These are phyloP conservation scores for Sarcodon aspratus DNA, from an alignment of 768 basidiomycete genomes.

Conservation along the genomic window DNA sequence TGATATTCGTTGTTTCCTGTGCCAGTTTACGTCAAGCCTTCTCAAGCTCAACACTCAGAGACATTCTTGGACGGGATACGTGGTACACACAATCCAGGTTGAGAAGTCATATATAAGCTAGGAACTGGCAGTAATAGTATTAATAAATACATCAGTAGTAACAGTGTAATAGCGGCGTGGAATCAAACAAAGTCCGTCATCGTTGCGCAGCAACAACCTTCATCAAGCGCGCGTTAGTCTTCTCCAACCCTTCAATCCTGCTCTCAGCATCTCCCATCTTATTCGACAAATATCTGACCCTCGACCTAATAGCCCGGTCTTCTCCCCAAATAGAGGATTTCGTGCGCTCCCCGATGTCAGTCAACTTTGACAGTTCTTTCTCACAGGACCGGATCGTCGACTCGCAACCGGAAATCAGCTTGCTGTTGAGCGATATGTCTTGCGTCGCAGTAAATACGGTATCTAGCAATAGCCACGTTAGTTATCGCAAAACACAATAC, in stretches of 20 bases:
- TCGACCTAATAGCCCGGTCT: constrained; percentile 37
- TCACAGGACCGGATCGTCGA: constrained; percentile 60
- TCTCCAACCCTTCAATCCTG: constrained; percentile 62
- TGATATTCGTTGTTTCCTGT: too few species aligned
- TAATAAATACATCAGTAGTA: too few species aligned
- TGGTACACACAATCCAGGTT: too few species aligned
- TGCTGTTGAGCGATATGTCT: constrained; percentile 73
- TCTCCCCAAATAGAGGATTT: constrained; percentile 32
- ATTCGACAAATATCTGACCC: constrained; percentile 56
- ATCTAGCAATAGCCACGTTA: constrained; percentile 31
- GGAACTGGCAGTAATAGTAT: too few species aligned
- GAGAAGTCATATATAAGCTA: too few species aligned
- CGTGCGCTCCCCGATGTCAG: constrained; percentile 46
- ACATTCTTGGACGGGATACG: too few species aligned
- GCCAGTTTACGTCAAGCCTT: too few species aligned
- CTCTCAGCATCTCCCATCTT: constrained; percentile 64
- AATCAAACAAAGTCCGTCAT: too few species aligned
- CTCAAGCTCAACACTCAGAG: too few species aligned
- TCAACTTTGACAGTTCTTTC: constrained; percentile 58
- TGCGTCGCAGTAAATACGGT: constrained; percentile 69
- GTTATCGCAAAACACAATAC: background rate
- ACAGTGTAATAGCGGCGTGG: too few species aligned
- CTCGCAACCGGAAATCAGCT: constrained; percentile 42
- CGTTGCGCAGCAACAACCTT: constrained; percentile 12
- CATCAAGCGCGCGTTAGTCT: constrained; percentile 58